Evolutionary conservation across 2,329 filamentous ascomycete genomes (phyloP), one percentile per base, ranked within the genome.

Genomic region (Raffaelea arxii): DNA sequence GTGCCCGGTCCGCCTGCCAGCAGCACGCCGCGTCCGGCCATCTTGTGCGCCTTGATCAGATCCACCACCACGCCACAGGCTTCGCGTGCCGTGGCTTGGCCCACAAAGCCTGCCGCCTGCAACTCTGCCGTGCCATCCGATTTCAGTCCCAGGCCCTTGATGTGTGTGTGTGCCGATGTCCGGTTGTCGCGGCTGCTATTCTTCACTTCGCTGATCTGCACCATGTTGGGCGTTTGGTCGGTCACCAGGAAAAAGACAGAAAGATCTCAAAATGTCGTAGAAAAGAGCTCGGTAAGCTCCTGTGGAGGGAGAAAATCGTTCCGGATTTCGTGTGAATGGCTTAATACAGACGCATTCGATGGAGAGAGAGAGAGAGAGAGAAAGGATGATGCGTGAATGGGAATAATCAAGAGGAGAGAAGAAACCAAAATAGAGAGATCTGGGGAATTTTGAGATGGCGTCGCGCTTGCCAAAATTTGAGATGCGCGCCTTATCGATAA

Each of bases 161-260:
- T 98, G 68, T 98, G 92, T 45, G 91, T 96, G 69, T 98, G 92
- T 57, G 91, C 86, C 51, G 92, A 91, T 41, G 92, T 98, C 62
- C 92, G 83, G 70, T 94, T 92, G 67, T 96, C 91, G 72, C 92
- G 89, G 71, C 82, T 82, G 70, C 88, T 91, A 71, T 85, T 85
- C 75, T 94, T 94, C 61, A 94, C 86, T 71, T 95, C 89, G 72
- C 86, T 94, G 68, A 92, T 89, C 65, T 89, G 84, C 58, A 91
- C 86, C 85, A 90, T 91, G 56, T 61, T 73, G 64, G 57, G 62
- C 60, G 45, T 27, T n/a, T 16, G 35, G 35, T 6, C 19, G 7
- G 35, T 37, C 35, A n/a, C 6, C 14, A 27, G 42, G 19, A 30
- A 18, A 37, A 5, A 18, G 35, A 37, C 7, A 16, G 6, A 18